These are phyloP conservation scores for Fusarium sp. DNA, from an alignment of 2,329 filamentous ascomycete genomes.

Conservation along the genomic window DNA sequence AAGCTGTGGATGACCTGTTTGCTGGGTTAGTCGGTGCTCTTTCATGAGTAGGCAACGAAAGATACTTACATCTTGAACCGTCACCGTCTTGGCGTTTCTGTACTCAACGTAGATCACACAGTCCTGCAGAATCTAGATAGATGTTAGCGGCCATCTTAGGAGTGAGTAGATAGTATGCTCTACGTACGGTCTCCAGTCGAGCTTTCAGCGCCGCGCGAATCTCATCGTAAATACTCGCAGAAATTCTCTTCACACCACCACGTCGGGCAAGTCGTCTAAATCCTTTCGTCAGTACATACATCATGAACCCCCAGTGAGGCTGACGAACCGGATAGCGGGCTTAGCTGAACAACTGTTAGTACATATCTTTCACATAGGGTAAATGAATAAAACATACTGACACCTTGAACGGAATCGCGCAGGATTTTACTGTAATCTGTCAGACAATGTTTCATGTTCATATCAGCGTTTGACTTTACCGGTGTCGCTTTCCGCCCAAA, in stretches of 20 bases:
- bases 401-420: constrained; percentile 60
- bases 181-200: constrained; percentile 60
- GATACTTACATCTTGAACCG: constrained; percentile 67
- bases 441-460: neutral
- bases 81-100: constrained; percentile 70
- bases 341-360: constrained; percentile 57
- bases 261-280: constrained; percentile 76
- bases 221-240: constrained; percentile 72
- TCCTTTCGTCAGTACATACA: constrained; percentile 12
- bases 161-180: neutral
- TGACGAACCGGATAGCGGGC: constrained; percentile 62
- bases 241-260: constrained; percentile 82
- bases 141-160: constrained; percentile 13
- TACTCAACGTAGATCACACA: constrained; percentile 66
- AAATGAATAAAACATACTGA: constrained; percentile 59
- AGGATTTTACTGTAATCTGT: constrained; percentile 57
- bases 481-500: constrained; percentile 42
- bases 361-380: neutral
- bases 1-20: constrained; percentile 67
- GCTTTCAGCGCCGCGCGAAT: constrained; percentile 63
- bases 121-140: constrained; percentile 62
- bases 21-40: constrained; percentile 11
- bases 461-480: constrained; percentile 32
- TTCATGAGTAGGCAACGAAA: too few relatives aligned
- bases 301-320: neutral